Evolutionary conservation across 495 filamentous ascomycete genomes (phyloP), one percentile per base, ranked within the genome.

Genomic region (Sordaria brevicollis): DNA sequence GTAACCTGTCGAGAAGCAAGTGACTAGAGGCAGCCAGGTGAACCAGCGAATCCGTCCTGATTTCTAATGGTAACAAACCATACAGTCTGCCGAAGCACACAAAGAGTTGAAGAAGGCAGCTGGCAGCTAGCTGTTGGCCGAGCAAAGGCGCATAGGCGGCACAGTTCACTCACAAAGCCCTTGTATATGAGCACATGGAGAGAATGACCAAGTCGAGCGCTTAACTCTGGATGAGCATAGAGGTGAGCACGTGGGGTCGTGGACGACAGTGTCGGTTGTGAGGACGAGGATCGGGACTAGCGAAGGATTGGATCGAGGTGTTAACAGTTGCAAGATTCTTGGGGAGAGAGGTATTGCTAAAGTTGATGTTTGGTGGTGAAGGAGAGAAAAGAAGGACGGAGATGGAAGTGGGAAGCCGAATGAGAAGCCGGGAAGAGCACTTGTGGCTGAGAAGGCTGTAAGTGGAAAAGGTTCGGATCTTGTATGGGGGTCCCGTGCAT

Each of bases 131-230:
- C 72, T 74, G 76, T 76, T 78, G 71, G 72, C 78, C 74, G 78
- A 75, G 68, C 77, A 77, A 80, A 79, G 70, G 70, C 74, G 71
- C 68, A 72, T 68, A 71, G 70, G 76, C 76, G 77, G 79, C 78
- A 75, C 78, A 79, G 77, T 73, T 66, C 68, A 73, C 37, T 73
- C 70, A 68, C 67, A 67, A 43, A 65, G 68, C 54, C 72, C 49
- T 57, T 57, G 49, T 57, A 57, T 31, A 57, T 57, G 25, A 31
- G 49, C 49, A 57, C 25, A 57, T 57, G 49, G 49, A 57, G 49
- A 57, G 49, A 57, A 25, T 6, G 5, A 57, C 49, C 31, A 29
- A 31, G 25, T 57, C 25, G 49, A 57, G 49, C 21, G 49, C 49
- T 17, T 57, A 31, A 31, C 21, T 54, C 19, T 31, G 25, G 49